phyloP scores from a whole-genome alignment of 2,329 filamentous ascomycete genomes.

The Cyclaneusma minus region DNA sequence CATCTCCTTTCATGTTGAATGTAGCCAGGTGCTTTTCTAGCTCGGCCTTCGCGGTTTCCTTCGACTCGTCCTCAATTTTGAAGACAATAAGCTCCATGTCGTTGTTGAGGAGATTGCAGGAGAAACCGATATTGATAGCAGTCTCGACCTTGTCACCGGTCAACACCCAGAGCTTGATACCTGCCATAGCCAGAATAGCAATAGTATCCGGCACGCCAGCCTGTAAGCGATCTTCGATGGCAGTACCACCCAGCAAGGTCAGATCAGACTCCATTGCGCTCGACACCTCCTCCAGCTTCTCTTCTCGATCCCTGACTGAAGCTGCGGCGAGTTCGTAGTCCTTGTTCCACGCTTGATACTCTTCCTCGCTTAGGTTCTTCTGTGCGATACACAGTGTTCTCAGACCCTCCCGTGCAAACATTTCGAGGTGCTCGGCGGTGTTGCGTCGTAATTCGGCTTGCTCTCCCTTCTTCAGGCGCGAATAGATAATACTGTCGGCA shows the following conservation, averaged over 20 bases:
- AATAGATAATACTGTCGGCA: constrained; percentile 94
- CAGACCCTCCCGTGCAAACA: constrained; percentile 91
- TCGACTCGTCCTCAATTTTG: constrained; percentile 64
- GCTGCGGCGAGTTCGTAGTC: constrained; percentile 79
- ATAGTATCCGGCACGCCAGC: constrained; percentile 96
- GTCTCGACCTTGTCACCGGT: constrained; percentile 99
- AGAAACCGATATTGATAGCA: constrained; percentile 98
- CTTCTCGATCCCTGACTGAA: constrained; percentile 72
- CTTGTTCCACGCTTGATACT: constrained; percentile 73
- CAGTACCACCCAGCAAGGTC: constrained; percentile 78
- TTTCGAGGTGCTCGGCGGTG: constrained; percentile 88
- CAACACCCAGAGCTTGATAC: constrained; percentile 96
- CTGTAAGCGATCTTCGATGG: constrained; percentile 92
- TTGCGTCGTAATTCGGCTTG: constrained; percentile 68
- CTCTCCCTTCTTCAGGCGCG: constrained; percentile 69
- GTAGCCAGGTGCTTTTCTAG: constrained; percentile 56
- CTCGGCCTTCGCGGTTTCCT: constrained; percentile 46
- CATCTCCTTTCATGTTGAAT: constrained; percentile 71
- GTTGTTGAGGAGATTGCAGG: constrained; percentile 92
- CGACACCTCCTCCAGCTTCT: constrained; percentile 80
- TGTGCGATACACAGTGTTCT: constrained; percentile 90
- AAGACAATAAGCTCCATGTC: constrained; percentile 94
- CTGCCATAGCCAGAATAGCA: constrained; percentile 73
- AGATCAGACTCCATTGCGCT: constrained; percentile 86
- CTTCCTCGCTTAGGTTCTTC: constrained; percentile 61